phyloP scores from a whole-genome alignment of 805 yeast species.

The Barnettozyma sucrosica region DNA sequence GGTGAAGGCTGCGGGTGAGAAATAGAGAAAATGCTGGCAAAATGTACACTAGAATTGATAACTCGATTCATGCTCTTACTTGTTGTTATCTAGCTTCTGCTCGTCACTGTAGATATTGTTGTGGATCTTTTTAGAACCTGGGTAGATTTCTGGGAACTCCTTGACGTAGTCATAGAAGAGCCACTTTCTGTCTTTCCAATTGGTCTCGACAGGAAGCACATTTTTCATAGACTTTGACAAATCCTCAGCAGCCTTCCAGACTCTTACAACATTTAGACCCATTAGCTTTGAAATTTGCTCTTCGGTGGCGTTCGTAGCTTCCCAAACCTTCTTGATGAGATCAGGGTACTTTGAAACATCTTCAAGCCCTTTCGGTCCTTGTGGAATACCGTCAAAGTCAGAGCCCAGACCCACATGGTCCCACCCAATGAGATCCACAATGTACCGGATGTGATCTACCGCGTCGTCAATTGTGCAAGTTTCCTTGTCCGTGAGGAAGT shows the following conservation, averaged over 20 bases:
- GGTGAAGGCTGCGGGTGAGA: conserved; percentile 70
- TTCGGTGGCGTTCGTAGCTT: conserved; percentile 35
- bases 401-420: conserved; percentile 46
- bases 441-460: conserved; percentile 38
- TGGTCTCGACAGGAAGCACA: conserved; percentile 29
- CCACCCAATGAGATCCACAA: conserved; percentile 43
- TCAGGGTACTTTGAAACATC: conserved; percentile 53
- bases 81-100: conserved; percentile 13
- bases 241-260: conserved; percentile 39
- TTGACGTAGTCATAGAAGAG: conserved; percentile 30
- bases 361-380: conserved; percentile 45
- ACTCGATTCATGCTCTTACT: neutral
- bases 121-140: conserved; percentile 24
- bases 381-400: conserved; percentile 49
- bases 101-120: conserved; percentile 8
- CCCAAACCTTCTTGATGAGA: conserved; percentile 31
- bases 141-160: conserved; percentile 35
- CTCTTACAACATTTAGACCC: conserved; percentile 43
- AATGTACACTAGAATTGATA: neutral
- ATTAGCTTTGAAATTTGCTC: conserved; percentile 38
- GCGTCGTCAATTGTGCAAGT: conserved; percentile 38
- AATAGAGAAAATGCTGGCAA: neutral
- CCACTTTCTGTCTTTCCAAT: conserved; percentile 41
- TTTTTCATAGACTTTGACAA: conserved; percentile 24
- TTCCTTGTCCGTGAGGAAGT: conserved; percentile 27